Base-by-base conservation (phyloP, 2,329 filamentous ascomycete genomes). In the Didymella glomerata region DNA sequence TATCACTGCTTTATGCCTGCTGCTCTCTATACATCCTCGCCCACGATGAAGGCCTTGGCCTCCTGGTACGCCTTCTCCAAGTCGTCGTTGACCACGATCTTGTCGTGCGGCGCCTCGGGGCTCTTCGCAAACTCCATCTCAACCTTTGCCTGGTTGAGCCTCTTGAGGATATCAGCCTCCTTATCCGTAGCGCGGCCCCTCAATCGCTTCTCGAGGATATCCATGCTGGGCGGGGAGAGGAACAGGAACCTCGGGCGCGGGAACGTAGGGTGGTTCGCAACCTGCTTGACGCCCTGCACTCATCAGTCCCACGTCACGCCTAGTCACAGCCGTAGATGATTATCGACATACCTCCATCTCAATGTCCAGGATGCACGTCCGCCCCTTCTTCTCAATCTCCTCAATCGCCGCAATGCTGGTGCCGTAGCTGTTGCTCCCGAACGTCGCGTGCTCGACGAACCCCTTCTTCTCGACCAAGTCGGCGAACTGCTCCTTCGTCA, bases 401-500 rank as follows among this genome's bases (percentile, higher is more conserved):
- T 89, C 85, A 63, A 97, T 92, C 27, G 92, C 92, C 77, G 85
- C 83, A 72, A 92, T 88, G 75, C 87, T 91, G 5, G 93, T 97
- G 56, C 93, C 93, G 79, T 97, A 97, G 72, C 87, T 82, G 80
- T 97, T 97, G 54, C 87, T 88, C 40, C 92, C 88, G 76, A 97
- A 97, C 76, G 90, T 82, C 54, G 93, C 93, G 81, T 90, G 87
- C 83, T 97, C 93, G 62, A 97, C 89, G 78, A 97, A 97, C 11
- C 88, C 90, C 55, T 85, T 80, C 22, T 80, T 68, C 0, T 81
- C 81, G 1, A 90, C 73, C 28, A 90, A 64, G n/a, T 82, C 76
- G 40, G 75, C 70, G 63, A 90, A 78, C 13, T 78, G 78, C 46
- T 84, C 79, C 14, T 71, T 72, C 5, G 78, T 81, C 66, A 91